Evolutionary conservation across 108 stramenopile species (phyloP), one percentile per base, ranked within the genome.

Genomic region (Hondaea fermentalgiana): DNA sequence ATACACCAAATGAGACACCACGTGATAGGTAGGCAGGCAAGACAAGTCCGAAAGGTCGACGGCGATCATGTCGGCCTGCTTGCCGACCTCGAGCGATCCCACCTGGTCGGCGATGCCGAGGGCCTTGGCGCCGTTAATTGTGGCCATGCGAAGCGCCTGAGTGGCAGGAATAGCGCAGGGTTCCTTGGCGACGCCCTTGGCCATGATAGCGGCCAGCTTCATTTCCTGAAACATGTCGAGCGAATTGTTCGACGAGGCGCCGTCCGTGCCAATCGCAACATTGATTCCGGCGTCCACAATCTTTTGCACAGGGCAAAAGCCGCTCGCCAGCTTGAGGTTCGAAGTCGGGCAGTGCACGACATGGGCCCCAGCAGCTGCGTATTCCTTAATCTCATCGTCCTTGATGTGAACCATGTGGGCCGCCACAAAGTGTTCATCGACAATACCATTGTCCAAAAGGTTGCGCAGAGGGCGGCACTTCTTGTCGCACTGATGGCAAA

Each of bases 261-360:
- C 89, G 60, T 89, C 89, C 45, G 89, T 89, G 28, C 89, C 89
- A 29, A 89, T 55, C 19, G 76, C 72, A 5, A 89, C 89, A 57
- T 89, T 89, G 44, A 89, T 57, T 4, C 89, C 89, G 16, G 89
- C 89, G 14, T 87, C 49, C 5, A 49, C 5, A 25, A 89, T 35
- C 14, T 87, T 43, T 17, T 8, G 29, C 42, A 89, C 83, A 28
- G 87, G 89, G 60, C 83, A 89, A 4, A 89, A 87, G 44, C 89
- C 89, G n/a, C 44, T 47, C 14, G 87, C 89, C 6, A 89, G 64
- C 83, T 89, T 87, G 44, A 89, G 57, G 89, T 89, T 89, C 88
- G 89, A 89, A 35, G 44, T 44, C 35, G 89, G 89, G 89, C 89
- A 89, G 76, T 89, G 89, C 57, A 89, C 89, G 49, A 89, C 64